Evolutionary conservation across 1,284 basidiomycete species (phyloP).

Genomic region (Volvariella surrecta): DNA sequence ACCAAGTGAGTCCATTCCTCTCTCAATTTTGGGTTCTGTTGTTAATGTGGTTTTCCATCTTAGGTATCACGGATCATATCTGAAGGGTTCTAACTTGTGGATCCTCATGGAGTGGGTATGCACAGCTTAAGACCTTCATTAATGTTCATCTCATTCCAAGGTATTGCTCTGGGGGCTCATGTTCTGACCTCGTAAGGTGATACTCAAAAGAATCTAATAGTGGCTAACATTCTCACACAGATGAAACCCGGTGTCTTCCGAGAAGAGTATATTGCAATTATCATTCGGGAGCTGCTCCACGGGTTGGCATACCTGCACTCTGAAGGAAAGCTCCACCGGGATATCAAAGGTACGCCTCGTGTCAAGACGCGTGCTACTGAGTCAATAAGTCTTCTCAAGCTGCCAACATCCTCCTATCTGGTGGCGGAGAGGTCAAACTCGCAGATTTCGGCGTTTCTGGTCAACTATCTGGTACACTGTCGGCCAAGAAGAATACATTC

Average conservation of each 20-base stretch:
- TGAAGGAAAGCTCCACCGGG: conserved; percentile 95
- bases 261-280: conserved; percentile 98
- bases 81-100: conserved; percentile 95
- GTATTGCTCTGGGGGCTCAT: conserved; percentile 81
- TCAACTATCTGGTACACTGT: conserved; percentile 92
- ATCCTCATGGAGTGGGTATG: conserved; percentile 93
- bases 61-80: conserved; percentile 90
- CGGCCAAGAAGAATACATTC: conserved; percentile 99
- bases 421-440: conserved; percentile 94
- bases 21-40: conserved; percentile 11
- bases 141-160: conserved; percentile 26
- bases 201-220: conserved; percentile 5
- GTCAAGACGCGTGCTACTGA: too few species aligned
- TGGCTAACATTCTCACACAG: conserved; percentile 30
- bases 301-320: conserved; percentile 94
- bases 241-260: conserved; percentile 97
- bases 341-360: conserved; percentile 95
- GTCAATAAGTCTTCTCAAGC: too few species aligned
- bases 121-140: conserved; percentile 1
- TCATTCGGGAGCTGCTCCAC: conserved; percentile 84
- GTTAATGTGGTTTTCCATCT: conserved; percentile 11
- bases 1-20: conserved; percentile 65
- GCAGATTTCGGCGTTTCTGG: conserved; percentile 99
- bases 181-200: conserved; percentile 63
- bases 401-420: conserved; percentile 91